A percentile compares a stretch with the other conserved stretches of the same genome.
These are phyloP conservation scores for Pulveroboletus frians DNA, from an alignment of 768 basidiomycete genomes.

Conservation along the genomic window DNA sequence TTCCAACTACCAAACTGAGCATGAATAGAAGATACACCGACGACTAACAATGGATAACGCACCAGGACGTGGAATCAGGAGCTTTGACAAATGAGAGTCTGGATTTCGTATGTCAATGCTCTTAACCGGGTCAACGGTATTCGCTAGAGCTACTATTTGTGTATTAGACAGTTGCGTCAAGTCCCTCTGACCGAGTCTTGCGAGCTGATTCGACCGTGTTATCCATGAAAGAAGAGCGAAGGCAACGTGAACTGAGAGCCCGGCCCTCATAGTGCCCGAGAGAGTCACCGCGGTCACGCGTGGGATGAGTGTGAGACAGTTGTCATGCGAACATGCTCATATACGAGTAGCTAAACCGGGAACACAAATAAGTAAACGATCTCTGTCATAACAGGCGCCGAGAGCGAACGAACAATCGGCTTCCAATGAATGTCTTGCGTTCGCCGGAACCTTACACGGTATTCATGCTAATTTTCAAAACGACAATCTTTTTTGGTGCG, in stretches of 20 bases:
- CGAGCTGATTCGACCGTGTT: constrained; percentile 25
- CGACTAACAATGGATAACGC: constrained; percentile 28
- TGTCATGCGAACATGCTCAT: constrained; percentile 12
- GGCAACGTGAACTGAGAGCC: constrained; percentile 3
- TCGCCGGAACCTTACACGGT: constrained; percentile 94
- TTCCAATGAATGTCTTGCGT: constrained; percentile 91
- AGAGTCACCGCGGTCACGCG: neutral
- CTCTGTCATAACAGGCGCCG: no score
- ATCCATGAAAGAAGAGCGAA: constrained; percentile 19
- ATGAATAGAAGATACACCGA: neutral
- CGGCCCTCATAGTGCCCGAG: constrained; percentile 14
- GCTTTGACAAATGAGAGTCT: constrained; percentile 69
- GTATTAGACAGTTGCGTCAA: constrained; percentile 43
- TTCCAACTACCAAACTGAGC: constrained; percentile 45
- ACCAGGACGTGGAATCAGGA: constrained; percentile 83
- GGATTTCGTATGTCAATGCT: constrained; percentile 65
- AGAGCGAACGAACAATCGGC: constrained; percentile 55
- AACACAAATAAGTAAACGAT: no score
- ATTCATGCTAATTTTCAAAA: constrained; percentile 98
- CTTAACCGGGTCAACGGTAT: constrained; percentile 57
- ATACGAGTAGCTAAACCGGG: no score
- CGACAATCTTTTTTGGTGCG: constrained; percentile 83
- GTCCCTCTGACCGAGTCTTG: constrained; percentile 34
- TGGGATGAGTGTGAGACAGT: neutral
- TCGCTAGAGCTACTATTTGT: constrained; percentile 47